Evolutionary conservation across 2,329 filamentous ascomycete genomes (phyloP).

Genomic region (Scedosporium apiospermum): DNA sequence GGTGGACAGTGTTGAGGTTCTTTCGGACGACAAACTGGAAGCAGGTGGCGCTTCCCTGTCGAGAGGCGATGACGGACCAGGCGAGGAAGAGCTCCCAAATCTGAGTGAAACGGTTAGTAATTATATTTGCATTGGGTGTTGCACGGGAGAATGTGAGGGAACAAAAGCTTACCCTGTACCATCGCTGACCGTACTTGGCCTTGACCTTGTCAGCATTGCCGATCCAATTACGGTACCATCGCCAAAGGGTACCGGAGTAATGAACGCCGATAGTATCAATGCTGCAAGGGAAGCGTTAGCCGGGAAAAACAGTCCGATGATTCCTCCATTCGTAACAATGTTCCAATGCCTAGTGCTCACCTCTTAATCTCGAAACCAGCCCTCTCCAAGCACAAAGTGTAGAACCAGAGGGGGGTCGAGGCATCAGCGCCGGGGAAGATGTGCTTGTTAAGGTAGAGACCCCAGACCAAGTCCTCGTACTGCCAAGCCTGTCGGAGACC

Average conservation of each 20-base stretch:
- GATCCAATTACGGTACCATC: conserved; percentile 98
- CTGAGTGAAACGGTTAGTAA: conserved; percentile 27
- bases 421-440: conserved; percentile 96
- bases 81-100: conserved; percentile 92
- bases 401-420: conserved; percentile 82
- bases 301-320: background rate
- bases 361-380: conserved; percentile 76
- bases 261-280: conserved; percentile 93
- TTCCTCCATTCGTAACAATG: too few species aligned
- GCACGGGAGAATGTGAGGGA: background rate
- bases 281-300: conserved; percentile 15
- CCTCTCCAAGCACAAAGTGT: conserved; percentile 74
- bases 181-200: conserved; percentile 89
- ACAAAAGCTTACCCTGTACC: conserved; percentile 69
- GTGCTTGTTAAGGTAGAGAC: conserved; percentile 99
- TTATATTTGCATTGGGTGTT: background rate
- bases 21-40: conserved; percentile 82
- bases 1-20: conserved; percentile 82
- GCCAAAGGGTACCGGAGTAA: conserved; percentile 93
- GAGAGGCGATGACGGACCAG: conserved; percentile 72
- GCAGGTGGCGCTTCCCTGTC: conserved; percentile 76
- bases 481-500: conserved; percentile 93
- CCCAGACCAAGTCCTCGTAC: conserved; percentile 96
- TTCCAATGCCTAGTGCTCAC: conserved; percentile 10
- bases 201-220: conserved; percentile 85